A percentile compares a stretch with the other conserved stretches of the same genome.
These are phyloP conservation scores for Pythium dissimile DNA, from an alignment of 352 stramenopile genomes.

Conservation along the genomic window DNA sequence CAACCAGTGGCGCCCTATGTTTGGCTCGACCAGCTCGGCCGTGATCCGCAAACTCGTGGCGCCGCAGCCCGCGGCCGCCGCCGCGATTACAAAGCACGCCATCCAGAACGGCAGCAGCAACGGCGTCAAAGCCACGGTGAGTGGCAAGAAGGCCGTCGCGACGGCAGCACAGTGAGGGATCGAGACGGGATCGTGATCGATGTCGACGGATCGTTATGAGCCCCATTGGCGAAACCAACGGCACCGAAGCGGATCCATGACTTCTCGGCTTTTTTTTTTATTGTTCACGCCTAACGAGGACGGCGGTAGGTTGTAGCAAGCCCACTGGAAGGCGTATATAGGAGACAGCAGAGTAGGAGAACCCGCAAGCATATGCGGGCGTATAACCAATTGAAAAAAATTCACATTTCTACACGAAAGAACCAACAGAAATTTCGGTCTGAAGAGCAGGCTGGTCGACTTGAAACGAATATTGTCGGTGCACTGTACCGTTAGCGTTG, in stretches of 20 bases:
- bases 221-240: neutral
- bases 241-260: neutral
- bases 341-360: neutral
- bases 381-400: neutral
- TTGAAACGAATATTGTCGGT: too few species aligned
- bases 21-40: conserved; percentile 58
- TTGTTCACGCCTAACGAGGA: neutral
- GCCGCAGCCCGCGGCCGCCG: conserved; percentile 6
- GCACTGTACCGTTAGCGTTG: too few species aligned
- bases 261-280: neutral
- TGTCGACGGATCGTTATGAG: too few species aligned
- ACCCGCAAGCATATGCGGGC: neutral
- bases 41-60: conserved; percentile 70
- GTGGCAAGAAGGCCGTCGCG: conserved; percentile 11
- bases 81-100: conserved; percentile 7
- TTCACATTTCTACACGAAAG: too few species aligned
- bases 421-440: too few species aligned
- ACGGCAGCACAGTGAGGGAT: conserved; percentile 5
- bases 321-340: neutral
- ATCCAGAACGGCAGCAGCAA: conserved; percentile 8
- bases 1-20: conserved; percentile 70
- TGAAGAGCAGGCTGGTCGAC: too few species aligned
- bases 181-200: too few species aligned
- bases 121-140: conserved; percentile 5
- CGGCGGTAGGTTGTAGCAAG: neutral